Evolutionary conservation across 2,329 filamentous ascomycete species (phyloP).

Genomic region (Eutypella sp.): DNA sequence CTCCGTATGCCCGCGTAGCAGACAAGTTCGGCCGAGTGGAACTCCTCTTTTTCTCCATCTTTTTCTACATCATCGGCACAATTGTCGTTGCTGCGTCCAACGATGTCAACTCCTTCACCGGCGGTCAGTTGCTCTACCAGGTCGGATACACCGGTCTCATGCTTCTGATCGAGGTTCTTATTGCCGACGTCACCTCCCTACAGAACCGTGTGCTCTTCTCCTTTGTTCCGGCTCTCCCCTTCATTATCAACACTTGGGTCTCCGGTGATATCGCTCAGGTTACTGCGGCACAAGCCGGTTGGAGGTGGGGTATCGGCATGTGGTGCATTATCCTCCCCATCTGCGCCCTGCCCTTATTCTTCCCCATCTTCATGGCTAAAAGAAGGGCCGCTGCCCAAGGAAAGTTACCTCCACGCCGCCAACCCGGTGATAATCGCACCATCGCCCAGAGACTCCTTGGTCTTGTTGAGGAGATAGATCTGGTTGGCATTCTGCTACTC

Average conservation of each 20-base stretch:
- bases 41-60: conserved; percentile 47
- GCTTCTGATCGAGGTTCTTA: conserved; percentile 58
- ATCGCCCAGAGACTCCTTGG: conserved; percentile 25
- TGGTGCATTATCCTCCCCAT: conserved; percentile 57
- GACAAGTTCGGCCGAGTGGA: conserved; percentile 60
- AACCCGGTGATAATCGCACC: conserved; percentile 25
- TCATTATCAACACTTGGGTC: conserved; percentile 60
- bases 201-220: conserved; percentile 60
- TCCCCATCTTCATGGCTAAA: conserved; percentile 44
- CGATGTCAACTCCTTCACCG: conserved; percentile 47
- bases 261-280: conserved; percentile 51
- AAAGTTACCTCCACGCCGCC: conserved; percentile 35
- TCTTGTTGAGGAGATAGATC: conserved; percentile 43
- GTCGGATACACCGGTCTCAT: conserved; percentile 59
- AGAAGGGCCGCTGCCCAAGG: conserved; percentile 49
- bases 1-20: conserved; percentile 55
- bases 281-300: conserved; percentile 45
- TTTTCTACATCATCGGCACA: conserved; percentile 52
- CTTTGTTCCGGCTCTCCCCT: conserved; percentile 56
- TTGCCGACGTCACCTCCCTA: conserved; percentile 60
- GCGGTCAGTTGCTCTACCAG: conserved; percentile 56
- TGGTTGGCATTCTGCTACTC: conserved; percentile 39
- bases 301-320: conserved; percentile 62
- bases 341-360: conserved; percentile 49
- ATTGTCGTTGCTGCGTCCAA: conserved; percentile 50